Base-by-base conservation (phyloP, 225 moss, liverwort and hornwort genomes). In the Anthoceros angustus region DNA sequence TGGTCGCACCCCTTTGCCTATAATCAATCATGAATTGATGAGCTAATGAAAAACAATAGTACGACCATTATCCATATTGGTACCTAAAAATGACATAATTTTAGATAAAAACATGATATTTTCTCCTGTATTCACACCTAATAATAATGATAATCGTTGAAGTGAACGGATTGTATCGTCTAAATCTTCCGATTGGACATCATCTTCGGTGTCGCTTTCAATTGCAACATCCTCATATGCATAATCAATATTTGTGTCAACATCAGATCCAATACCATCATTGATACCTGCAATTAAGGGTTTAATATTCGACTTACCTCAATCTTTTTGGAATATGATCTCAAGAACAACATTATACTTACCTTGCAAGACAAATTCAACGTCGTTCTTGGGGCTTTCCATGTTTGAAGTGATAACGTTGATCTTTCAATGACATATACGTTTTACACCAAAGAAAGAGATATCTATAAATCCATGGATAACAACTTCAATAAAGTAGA, bases 141-240 rank as follows among this genome's bases (percentile, higher is more conserved):
- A 74, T 14, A 93, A 75, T 70, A 93, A 89, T 24, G 89, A 87
- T 23, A 93, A 79, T 74, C 87, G 87, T 38, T 93, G 93, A 68
- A 89, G 73, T 12, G 93, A 93, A 2, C 66, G 79, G 64, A 93
- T 76, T 6, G 93, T 89, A 61, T 83, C 84, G 75, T 93, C 87
- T 15, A 93, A 84, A 61, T 93, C 89, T 71, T 93, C 89, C 11
- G 89, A 89, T 62, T 85, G 82, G 16, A 82, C 72, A 66, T 87
- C 85, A 38, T 87, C 87, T 67, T 89, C 87, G 41, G 83, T 87
- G 40, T 93, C 93, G 45, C 84, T 84, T 48, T 87, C 89, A 72
- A 93, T 86, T 55, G 73, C 85, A 77, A 93, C 82, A 67, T 93
- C 89, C 70, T 93, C 93, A 66, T 85, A 78, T n/a, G 71, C 74